phyloP scores from a whole-genome alignment of 176 grass and related monocot species.

The Panicum miliaceum region DNA sequence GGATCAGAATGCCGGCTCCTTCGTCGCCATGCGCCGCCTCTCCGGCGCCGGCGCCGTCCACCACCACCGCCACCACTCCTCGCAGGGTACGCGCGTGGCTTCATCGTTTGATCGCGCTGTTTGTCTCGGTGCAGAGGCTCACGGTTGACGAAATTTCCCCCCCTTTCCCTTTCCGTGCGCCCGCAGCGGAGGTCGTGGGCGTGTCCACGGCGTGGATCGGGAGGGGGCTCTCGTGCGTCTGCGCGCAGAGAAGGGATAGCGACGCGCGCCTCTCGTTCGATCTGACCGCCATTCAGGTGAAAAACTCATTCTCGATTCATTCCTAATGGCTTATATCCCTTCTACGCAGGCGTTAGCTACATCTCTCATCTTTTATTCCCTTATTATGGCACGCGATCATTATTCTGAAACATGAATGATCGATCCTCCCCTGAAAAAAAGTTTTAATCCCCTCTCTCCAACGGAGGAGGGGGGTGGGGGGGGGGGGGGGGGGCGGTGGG shows the following conservation, averaged over 20 bases:
- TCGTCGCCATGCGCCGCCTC: slow-evolving; percentile 71
- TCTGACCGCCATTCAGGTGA: slow-evolving; percentile 80
- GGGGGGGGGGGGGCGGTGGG: too few relatives aligned
- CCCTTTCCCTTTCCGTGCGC: not conserved
- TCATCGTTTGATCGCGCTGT: not conserved
- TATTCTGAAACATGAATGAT: slow-evolving; percentile 9
- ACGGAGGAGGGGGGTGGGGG: too few relatives aligned
- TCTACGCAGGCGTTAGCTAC: not conserved
- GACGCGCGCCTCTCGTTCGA: slow-evolving; percentile 83
- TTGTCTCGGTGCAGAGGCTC: slow-evolving; percentile 11
- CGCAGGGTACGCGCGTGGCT: slow-evolving; percentile 46
- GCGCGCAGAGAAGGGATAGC: slow-evolving; percentile 84
- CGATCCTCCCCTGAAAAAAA: not conserved
- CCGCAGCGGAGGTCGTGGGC: slow-evolving; percentile 71
- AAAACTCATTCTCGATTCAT: not conserved
- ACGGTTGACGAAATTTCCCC: not conserved
- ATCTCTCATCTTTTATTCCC: not conserved
- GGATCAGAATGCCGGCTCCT: slow-evolving; percentile 65
- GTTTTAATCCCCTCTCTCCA: not conserved
- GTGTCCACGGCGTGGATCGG: slow-evolving; percentile 98
- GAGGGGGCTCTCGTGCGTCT: slow-evolving; percentile 95
- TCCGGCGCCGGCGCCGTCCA: slow-evolving; percentile 43
- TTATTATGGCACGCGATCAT: not conserved
- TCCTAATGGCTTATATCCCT: not conserved
- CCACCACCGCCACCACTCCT: slow-evolving; percentile 51